These are phyloP conservation scores for Hylodesmum podocarpum DNA, from an alignment of 306 rosid species.

Conservation along the genomic window DNA sequence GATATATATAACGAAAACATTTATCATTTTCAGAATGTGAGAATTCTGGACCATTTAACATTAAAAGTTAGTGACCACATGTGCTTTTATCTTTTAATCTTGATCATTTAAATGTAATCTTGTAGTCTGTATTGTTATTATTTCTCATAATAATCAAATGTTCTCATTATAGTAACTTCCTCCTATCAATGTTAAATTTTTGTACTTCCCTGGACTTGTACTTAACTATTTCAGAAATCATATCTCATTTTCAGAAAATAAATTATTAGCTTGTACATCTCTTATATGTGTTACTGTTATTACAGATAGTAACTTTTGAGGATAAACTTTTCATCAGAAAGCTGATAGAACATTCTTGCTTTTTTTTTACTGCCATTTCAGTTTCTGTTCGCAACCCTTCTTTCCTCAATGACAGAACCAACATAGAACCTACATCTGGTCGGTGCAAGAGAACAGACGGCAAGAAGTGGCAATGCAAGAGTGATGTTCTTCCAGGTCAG, in stretches of 20 bases:
- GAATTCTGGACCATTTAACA: neutral
- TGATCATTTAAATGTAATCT: neutral
- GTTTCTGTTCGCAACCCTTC: conserved; percentile 49
- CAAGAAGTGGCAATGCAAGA: conserved; percentile 85
- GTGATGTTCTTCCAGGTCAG: conserved; percentile 55
- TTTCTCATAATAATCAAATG: neutral
- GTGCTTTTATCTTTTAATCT: neutral
- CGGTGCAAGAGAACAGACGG: conserved; percentile 93
- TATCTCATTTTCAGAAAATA: neutral
- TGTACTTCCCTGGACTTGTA: neutral
- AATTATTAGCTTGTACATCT: neutral
- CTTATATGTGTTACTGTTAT: neutral
- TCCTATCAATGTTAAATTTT: neutral
- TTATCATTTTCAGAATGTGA: neutral
- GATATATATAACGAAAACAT: neutral
- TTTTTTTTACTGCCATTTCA: conserved; percentile 27
- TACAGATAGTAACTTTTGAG: neutral
- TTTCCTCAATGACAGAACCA: conserved; percentile 27
- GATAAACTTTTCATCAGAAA: conserved; percentile 8
- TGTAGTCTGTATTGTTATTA: neutral
- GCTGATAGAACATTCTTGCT: conserved; percentile 2
- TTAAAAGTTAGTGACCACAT: neutral
- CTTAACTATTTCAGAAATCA: neutral
- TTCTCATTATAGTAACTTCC: neutral
- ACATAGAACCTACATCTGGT: conserved; percentile 49